Evolutionary conservation across 2,329 filamentous ascomycete genomes (phyloP).

Genomic region (Colletotrichum sp.): DNA sequence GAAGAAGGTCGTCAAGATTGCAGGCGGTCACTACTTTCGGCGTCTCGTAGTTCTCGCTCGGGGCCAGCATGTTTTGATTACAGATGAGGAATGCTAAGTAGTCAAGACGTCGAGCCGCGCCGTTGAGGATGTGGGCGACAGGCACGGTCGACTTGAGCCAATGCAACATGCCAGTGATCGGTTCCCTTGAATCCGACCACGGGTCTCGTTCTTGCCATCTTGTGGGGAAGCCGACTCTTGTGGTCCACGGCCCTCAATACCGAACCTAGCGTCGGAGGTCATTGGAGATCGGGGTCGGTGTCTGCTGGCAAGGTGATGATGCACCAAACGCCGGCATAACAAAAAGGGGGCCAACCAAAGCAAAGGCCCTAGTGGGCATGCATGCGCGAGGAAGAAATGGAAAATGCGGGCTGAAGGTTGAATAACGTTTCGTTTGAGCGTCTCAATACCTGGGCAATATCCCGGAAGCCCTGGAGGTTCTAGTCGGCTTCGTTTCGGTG

Average conservation of each 20-base stretch:
- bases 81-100: background rate
- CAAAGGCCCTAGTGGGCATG: background rate
- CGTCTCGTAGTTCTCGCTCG: background rate
- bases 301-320: background rate
- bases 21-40: background rate
- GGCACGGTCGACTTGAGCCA: background rate
- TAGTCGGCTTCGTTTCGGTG: background rate
- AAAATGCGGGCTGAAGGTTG: background rate
- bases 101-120: background rate
- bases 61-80: background rate
- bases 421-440: background rate
- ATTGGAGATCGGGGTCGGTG: background rate
- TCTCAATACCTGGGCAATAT: background rate
- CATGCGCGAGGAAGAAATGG: background rate
- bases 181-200: background rate
- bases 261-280: background rate
- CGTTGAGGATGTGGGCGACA: background rate
- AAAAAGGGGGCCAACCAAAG: background rate
- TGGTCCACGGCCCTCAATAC: background rate
- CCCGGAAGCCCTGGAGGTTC: background rate
- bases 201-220: too few species aligned
- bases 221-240: background rate
- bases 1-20: background rate
- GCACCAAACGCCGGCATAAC: background rate
- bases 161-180: background rate